These are phyloP conservation scores for Salix arbutifolia DNA, from an alignment of 345 rosid species.

Conservation along the genomic window DNA sequence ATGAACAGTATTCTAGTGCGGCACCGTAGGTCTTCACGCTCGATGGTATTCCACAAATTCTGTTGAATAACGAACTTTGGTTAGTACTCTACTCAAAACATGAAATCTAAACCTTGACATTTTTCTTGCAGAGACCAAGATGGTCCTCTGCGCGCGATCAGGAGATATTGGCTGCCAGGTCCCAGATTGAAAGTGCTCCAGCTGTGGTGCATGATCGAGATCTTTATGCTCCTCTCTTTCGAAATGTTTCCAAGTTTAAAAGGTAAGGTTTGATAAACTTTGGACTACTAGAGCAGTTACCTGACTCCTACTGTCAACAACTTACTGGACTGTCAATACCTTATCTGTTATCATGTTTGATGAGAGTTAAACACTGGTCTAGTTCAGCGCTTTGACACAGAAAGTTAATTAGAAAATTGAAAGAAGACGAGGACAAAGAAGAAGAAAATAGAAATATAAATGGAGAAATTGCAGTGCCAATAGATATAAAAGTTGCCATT, in stretches of 20 bases:
- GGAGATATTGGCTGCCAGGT: conserved; percentile 62
- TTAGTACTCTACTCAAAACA: conserved; percentile 7
- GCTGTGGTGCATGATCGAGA: conserved; percentile 33
- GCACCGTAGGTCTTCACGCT: conserved; percentile 57
- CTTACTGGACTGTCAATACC: not conserved
- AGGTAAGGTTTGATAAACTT: conserved; percentile 36
- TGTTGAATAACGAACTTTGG: not conserved
- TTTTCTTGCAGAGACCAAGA: conserved; percentile 64
- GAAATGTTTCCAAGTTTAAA: conserved; percentile 82
- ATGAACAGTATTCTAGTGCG: conserved; percentile 53
- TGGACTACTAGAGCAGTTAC: not conserved
- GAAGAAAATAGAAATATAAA: not conserved
- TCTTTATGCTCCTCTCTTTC: conserved; percentile 75
- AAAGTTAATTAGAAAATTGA: not conserved
- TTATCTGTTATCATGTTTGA: not conserved
- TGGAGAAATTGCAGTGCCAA: not conserved
- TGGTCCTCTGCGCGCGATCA: conserved; percentile 67
- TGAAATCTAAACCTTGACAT: conserved; percentile 3
- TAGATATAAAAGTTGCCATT: not conserved
- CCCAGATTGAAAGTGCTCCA: conserved; percentile 63
- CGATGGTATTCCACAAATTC: conserved; percentile 46
- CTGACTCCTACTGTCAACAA: not conserved
- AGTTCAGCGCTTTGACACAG: not conserved
- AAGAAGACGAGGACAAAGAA: not conserved
- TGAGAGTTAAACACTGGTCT: not conserved